Base-by-base conservation (phyloP, 2,329 filamentous ascomycete genomes). In the Paecilomyces sp. region DNA sequence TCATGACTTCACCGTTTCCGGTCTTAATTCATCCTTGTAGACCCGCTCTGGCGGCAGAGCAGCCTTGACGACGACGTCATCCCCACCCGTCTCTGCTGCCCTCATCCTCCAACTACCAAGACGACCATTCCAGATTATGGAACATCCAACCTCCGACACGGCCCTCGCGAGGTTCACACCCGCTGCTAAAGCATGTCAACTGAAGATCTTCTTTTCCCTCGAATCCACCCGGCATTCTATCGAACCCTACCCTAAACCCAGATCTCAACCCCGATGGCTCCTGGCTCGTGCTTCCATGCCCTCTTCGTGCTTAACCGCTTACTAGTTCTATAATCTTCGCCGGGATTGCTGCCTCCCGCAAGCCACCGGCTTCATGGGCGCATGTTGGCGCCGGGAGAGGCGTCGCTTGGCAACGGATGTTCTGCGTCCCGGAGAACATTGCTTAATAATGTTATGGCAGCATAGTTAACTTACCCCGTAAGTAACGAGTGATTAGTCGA, bases 61-160 rank as follows among this genome's bases (percentile, higher is more conserved):
- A 22, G 12, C 31, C 28, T 47, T 36, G 34, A 13, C 57, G 22
- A 2, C 58, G 50, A 60, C 58, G 58, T 60, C 58, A 60, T 55
- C 50, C 22, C n/a, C 53, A 6, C 25, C 25, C 25, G 25, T 28
- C 25, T n/a, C n/a, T n/a, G n/a, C n/a, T n/a, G n/a, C n/a, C n/a
- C n/a, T 22, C 22, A 22, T 22, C 22, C 22, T 22, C 22, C 1
- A 22, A 22, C 22, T 22, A 22, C 22, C 22, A 22, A 22, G 22
- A 22, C 22, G 22, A 22, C 22, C 22, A 22, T 22, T 22, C 22
- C 22, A 22, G 22, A 22, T 22, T 22, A 22, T 22, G 22, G 22
- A 28, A 28, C 25, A 28, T 22, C 22, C 22, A 22, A 22, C 22
- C 22, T 22, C 22, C 22, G 25, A 28, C 25, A 28, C 25, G 25